These are phyloP conservation scores for Lentinula lateritia DNA, from an alignment of 768 basidiomycete genomes.

Conservation along the genomic window DNA sequence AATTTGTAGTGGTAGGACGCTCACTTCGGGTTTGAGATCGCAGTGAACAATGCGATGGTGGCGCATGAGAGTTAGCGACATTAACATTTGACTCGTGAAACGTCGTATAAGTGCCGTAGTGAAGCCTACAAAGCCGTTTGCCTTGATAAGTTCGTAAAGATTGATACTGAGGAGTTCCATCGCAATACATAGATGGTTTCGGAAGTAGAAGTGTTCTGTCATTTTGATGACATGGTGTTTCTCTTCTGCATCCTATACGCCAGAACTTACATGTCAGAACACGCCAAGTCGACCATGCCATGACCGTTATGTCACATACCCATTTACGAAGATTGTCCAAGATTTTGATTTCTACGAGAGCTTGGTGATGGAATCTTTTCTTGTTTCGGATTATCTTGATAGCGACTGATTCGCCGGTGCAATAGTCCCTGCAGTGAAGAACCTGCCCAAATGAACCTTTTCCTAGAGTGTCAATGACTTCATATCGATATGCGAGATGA, in stretches of 20 bases:
- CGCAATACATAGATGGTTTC: constrained; percentile 95
- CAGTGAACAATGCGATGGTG: constrained; percentile 98
- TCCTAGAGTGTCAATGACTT: constrained; percentile 86
- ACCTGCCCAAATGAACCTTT: constrained; percentile 99
- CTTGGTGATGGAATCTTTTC: constrained; percentile 98
- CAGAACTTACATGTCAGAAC: constrained; percentile 6
- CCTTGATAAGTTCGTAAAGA: constrained; percentile 97
- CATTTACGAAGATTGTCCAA: constrained; percentile 95
- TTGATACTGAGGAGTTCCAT: constrained; percentile 98
- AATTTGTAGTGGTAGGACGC: constrained; percentile 12
- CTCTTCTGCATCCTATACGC: constrained; percentile 82
- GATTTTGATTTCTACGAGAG: constrained; percentile 98
- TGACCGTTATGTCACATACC: constrained; percentile 47
- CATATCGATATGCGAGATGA: constrained; percentile 96
- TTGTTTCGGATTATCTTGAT: constrained; percentile 99
- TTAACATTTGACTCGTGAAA: constrained; percentile 93
- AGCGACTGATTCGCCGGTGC: constrained; percentile 92
- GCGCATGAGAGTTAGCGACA: constrained; percentile 88
- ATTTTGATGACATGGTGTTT: constrained; percentile 97
- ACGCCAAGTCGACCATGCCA: neutral
- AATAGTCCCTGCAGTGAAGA: constrained; percentile 90
- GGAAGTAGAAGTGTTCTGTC: constrained; percentile 98
- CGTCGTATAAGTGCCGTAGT: constrained; percentile 91
- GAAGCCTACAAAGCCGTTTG: constrained; percentile 98
- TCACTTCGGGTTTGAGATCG: constrained; percentile 95